Percentiles rank a stretch among this genome's conserved stretches.
Evolutionary conservation across 495 filamentous ascomycete genomes (phyloP).

Genomic region (Xylaria castorea): DNA sequence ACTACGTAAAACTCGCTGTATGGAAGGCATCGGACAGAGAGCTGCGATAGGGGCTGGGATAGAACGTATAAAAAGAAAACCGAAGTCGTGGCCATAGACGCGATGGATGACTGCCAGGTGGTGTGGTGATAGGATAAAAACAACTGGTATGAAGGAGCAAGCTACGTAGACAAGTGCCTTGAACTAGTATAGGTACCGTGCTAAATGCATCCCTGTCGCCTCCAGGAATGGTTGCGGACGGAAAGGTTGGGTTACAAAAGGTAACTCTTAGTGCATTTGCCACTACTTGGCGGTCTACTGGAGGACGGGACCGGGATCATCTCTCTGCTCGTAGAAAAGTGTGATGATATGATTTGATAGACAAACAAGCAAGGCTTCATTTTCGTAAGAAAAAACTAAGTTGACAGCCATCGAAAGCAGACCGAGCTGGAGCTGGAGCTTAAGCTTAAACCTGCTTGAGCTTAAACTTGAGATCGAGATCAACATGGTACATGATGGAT

Average conservation of each 20-base stretch:
- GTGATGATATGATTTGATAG: neutral
- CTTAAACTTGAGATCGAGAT: constrained; percentile 6
- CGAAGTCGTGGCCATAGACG: neutral
- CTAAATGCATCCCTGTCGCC: constrained; percentile 11
- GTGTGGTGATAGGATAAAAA: constrained; percentile 1
- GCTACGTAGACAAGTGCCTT: neutral
- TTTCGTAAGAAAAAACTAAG: neutral
- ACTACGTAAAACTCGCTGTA: neutral
- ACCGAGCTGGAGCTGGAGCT: neutral
- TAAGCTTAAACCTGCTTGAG: neutral
- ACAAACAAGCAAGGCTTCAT: neutral
- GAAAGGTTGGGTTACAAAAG: constrained; percentile 9
- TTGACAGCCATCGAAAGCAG: neutral
- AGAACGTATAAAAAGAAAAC: neutral
- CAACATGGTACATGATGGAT: neutral
- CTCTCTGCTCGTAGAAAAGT: neutral
- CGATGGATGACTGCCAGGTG: neutral
- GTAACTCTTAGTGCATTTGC: constrained; percentile 9
- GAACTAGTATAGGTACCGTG: neutral
- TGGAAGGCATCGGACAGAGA: neutral
- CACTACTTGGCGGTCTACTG: constrained; percentile 8
- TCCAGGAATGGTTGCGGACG: constrained; percentile 3
- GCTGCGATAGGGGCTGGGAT: neutral
- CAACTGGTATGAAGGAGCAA: constrained; percentile 3
- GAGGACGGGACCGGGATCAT: neutral